Percentiles rank a stretch among this genome's conserved stretches.
Conservation (phyloP, 169 alveolate species). For the Amoebophrya sp. region DNA sequence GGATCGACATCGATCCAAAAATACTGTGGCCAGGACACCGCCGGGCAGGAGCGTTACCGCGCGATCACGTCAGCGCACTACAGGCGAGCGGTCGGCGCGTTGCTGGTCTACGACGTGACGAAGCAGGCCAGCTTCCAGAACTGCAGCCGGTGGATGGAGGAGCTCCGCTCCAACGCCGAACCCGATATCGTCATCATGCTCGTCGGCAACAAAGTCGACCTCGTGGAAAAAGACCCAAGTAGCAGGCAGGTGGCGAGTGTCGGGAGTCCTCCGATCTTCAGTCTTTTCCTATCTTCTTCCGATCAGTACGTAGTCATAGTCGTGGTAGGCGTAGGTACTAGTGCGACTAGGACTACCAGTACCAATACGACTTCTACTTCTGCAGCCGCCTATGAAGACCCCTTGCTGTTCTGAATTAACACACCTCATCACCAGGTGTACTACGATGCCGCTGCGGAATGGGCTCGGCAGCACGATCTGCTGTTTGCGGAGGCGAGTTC, state of each 20-base stretch:
- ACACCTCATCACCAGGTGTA: no score
- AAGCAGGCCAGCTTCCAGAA: constrained; percentile 67
- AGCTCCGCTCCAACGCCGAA: constrained; percentile 85
- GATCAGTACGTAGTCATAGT: no score
- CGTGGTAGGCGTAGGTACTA: no score
- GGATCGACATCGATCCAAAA: constrained; percentile 30
- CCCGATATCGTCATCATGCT: constrained; percentile 88
- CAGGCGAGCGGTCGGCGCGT: constrained; percentile 88
- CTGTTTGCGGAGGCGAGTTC: constrained; percentile 91
- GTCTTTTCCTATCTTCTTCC: no score
- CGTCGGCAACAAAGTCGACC: constrained; percentile 95
- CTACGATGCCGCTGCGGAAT: constrained; percentile 23
- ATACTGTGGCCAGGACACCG: constrained; percentile 71
- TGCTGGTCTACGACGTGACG: constrained; percentile 83
- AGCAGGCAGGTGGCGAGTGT: constrained; percentile 63
- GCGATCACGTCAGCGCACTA: constrained; percentile 83
- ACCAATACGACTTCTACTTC: no score
- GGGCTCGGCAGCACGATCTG: constrained; percentile 25
- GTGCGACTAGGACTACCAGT: no score
- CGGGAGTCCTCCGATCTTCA: not conserved
- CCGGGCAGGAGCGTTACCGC: constrained; percentile 86
- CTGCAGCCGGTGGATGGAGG: constrained; percentile 81
- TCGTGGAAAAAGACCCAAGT: constrained; percentile 70
- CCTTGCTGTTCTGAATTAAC: no score
- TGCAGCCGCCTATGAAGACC: no score